Conservation (phyloP, 257 asterid species). For the Nicotiana paniculata region DNA sequence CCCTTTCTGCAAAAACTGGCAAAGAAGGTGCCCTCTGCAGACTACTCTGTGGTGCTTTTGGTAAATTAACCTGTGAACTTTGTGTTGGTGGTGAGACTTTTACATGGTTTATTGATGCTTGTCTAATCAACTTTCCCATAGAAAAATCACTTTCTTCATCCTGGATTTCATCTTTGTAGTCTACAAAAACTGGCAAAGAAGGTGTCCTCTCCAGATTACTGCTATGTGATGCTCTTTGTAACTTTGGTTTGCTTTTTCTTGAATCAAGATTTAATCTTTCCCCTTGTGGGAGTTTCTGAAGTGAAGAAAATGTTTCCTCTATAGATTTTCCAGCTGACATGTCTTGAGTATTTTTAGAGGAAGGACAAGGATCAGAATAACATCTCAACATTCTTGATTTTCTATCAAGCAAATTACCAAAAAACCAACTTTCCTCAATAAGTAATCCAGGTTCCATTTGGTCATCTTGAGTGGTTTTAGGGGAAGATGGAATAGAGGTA, state of each 20-base stretch:
- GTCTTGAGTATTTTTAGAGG: constrained; percentile 6
- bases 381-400: constrained; percentile 44
- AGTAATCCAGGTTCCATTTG: constrained; percentile 47
- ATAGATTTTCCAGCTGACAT: background rate
- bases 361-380: constrained; percentile 41
- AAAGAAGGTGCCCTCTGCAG: constrained; percentile 17
- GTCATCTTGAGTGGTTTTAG: constrained; percentile 5
- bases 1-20: constrained; percentile 26
- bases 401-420: constrained; percentile 47
- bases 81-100: background rate
- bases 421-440: constrained; percentile 69
- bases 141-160: constrained; percentile 45
- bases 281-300: background rate
- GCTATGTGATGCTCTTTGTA: background rate
- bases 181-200: constrained; percentile 27
- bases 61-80: background rate
- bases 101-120: constrained; percentile 48
- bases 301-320: constrained; percentile 11
- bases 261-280: constrained; percentile 4
- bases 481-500: constrained; percentile 6
- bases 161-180: constrained; percentile 13
- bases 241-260: background rate
- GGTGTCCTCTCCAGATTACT: constrained; percentile 27
- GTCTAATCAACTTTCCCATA: constrained; percentile 48
- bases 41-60: background rate